Evolutionary conservation across 1,139 yeast species (phyloP), one percentile per base, ranked within the genome.

Genomic region (Spathaspora sp.): DNA sequence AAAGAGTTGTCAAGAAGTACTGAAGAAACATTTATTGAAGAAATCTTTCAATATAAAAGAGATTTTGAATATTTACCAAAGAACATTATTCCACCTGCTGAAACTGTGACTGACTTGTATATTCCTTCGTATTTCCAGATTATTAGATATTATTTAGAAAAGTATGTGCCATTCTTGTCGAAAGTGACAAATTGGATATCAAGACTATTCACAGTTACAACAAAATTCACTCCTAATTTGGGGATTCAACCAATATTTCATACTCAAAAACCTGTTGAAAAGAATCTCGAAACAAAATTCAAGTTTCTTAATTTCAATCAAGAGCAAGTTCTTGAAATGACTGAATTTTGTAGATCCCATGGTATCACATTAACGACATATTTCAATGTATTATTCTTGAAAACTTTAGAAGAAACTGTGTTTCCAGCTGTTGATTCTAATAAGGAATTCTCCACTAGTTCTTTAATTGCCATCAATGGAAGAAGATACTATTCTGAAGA

Each of bases 331-430:
- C 38, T 36, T 2, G 17, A 41, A 3, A 49, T 66, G 7, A 41
- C 56, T 6, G 36, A 39, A 10, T 53, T 47, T 29, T 59, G 66
- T 40, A 56, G 60, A 18, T 25, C 44, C 2, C 51, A 64, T 16
- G 56, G 56, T 1, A 44, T 63, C 7, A 64, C 72, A 1, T 43
- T 69, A 17, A 65, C 73, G 2, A 56, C 72, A 1, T 62, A 58
- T 45, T 51, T 67, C 26, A 52, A 59, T 34, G 52, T 60, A 1
- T 42, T 61, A 10, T 56, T 60, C 4, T 42, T 57, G 27, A 54
- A 59, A 34, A 53, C 64, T 17, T 52, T 68, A 25, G 64, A 65
- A 43, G 55, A 64, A n/a, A 51, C 60, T 0, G 47, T 65, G 3
- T 51, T 64, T 40, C 49, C 52, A 11, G 38, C 37, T 11, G 45